phyloP scores from a whole-genome alignment of 345 rosid species.

The Hibiscus mutabilis region DNA sequence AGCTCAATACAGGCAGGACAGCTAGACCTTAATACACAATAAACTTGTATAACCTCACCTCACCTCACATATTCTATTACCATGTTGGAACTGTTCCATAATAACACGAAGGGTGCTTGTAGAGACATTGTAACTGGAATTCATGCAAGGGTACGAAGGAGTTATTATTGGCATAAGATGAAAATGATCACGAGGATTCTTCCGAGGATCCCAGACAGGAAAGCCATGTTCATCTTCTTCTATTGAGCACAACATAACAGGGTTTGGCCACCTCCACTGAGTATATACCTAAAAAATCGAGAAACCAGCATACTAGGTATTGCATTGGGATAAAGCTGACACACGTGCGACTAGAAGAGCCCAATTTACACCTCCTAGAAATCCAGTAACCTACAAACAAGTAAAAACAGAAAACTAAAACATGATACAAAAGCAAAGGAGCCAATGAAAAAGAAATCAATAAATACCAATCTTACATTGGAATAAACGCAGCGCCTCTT shows the following conservation, averaged over 20 bases:
- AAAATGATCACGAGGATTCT: conserved; percentile 53
- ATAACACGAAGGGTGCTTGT: conserved; percentile 61
- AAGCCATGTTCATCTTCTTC: conserved; percentile 60
- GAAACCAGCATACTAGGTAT: conserved; percentile 65
- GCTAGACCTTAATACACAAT: background rate
- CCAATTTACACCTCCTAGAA: conserved; percentile 75
- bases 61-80: conserved; percentile 55
- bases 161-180: conserved; percentile 76
- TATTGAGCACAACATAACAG: conserved; percentile 67
- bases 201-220: conserved; percentile 64
- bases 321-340: conserved; percentile 79
- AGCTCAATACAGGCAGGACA: background rate
- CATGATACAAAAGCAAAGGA: background rate
- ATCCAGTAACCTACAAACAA: conserved; percentile 55
- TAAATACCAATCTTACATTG: conserved; percentile 39
- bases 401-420: background rate
- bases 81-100: conserved; percentile 61
- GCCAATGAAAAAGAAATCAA: background rate
- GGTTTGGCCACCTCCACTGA: conserved; percentile 79
- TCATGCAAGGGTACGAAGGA: conserved; percentile 81
- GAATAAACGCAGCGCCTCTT: conserved; percentile 66
- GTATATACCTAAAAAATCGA: conserved; percentile 59
- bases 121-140: conserved; percentile 72
- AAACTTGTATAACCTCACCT: conserved; percentile 16
- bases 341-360: conserved; percentile 69